phyloP scores from a whole-genome alignment of 2,329 filamentous ascomycete genomes.

The Monosporascus sp. region DNA sequence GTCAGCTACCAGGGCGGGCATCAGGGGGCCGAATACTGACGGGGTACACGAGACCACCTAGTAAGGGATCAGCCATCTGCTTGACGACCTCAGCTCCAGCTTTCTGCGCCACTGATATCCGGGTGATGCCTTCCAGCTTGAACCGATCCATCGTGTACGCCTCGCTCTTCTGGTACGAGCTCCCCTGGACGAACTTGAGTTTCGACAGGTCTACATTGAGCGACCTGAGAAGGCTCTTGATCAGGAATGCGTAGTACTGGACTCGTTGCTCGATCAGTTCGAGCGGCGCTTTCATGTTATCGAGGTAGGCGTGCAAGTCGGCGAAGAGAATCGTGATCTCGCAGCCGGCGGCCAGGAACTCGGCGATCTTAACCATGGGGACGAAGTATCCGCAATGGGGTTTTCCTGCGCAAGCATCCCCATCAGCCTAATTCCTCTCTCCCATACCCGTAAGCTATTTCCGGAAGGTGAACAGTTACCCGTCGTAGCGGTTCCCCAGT shows the following conservation, averaged over 20 bases:
- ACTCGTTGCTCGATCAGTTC: conserved; percentile 80
- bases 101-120: conserved; percentile 60
- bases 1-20: background rate
- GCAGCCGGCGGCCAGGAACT: conserved; percentile 80
- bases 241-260: conserved; percentile 75
- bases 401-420: conserved; percentile 63
- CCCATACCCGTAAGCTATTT: too few relatives aligned
- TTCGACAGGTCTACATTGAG: conserved; percentile 75
- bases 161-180: conserved; percentile 68
- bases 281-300: conserved; percentile 80
- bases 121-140: conserved; percentile 71
- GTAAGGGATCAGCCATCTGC: conserved; percentile 71
- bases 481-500: conserved; percentile 59
- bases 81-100: conserved; percentile 94
- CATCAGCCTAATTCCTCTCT: background rate
- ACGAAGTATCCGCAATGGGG: conserved; percentile 90
- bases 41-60: conserved; percentile 75
- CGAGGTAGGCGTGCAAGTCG: conserved; percentile 72
- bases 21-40: conserved; percentile 37
- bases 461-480: conserved; percentile 4
- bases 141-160: conserved; percentile 89
- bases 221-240: conserved; percentile 69
- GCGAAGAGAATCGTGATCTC: conserved; percentile 74
- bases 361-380: conserved; percentile 82
- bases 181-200: conserved; percentile 79